Evolutionary conservation across 352 stramenopile species (phyloP), one percentile per base, ranked within the genome.

Genomic region (Phytophthora parvispora): DNA sequence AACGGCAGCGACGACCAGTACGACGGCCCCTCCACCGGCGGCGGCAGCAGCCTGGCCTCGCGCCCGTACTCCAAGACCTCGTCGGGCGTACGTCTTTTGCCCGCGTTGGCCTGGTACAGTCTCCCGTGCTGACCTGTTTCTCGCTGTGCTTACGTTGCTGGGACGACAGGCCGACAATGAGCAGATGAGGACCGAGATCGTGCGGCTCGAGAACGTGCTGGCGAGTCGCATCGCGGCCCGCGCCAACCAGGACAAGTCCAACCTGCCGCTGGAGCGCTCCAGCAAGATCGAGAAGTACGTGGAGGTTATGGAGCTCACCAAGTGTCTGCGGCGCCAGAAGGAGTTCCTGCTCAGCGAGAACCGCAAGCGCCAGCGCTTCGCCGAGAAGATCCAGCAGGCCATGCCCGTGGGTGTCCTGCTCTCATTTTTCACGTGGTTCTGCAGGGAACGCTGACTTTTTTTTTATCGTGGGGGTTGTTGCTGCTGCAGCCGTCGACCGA

Each of bases 261-360:
- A 87, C 36, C 79, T 89, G 55, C 78, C 87, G 29, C 74, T 94
- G 10, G 87, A 94, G 76, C 87, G 87, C 45, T 93, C 86, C 49
- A 89, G 75, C 64, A 93, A 93, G 65, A 95, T 95, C 52, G 87
- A 95, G 56, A 95, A 95, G 60, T 95, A 95, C 75, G 84, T 94
- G 52, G 87, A 95, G 64, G 85, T 94, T 24, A 94, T 95, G 87
- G 87, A 95, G 47, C 82, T 95, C 25, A 95, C 86, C 68, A 95
- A 95, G 73, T 95, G 87, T 75, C 72, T 95, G 55, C 87, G 87
- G 29, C 87, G 87, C 32, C 87, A 95, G 60, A 93, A 95, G 60
- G 84, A 95, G 78, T 95, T 94, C 38, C 38, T 95, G n/a, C 65
- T 95, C 28, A 93, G 81, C 32, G 87, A 95, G 60, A 95, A 95